Evolutionary conservation across 1,284 basidiomycete species (phyloP).

Genomic region (Cryptococcus wingfieldii): DNA sequence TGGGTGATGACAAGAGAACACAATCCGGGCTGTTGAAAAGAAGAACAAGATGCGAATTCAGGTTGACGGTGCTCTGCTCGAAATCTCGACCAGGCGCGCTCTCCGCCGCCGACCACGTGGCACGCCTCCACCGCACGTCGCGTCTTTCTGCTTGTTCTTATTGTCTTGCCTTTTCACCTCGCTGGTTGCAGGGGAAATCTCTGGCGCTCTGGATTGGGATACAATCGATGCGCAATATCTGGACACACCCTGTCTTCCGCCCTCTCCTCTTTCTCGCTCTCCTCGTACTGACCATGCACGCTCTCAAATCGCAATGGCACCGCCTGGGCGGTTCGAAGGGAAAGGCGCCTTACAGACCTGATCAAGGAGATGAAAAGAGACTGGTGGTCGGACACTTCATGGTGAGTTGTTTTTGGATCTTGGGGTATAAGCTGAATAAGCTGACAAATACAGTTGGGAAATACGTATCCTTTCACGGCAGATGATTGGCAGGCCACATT

Average conservation of each 20-base stretch:
- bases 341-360: not conserved
- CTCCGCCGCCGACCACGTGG: not conserved
- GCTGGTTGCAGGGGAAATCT: too few species aligned
- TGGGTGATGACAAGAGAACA: not conserved
- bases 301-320: constrained; percentile 19
- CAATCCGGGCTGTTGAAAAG: not conserved
- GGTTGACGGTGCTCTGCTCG: not conserved
- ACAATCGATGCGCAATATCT: not conserved
- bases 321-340: not conserved
- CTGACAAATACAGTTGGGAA: constrained; percentile 38
- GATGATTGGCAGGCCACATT: constrained; percentile 43
- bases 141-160: not conserved
- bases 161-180: too few species aligned
- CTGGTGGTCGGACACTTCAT: constrained; percentile 49
- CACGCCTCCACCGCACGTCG: not conserved
- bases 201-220: too few species aligned
- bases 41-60: not conserved
- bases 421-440: not conserved
- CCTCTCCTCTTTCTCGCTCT: constrained; percentile 15
- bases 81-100: not conserved
- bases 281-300: constrained; percentile 18
- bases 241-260: constrained; percentile 20
- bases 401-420: constrained; percentile 23
- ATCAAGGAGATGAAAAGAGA: constrained; percentile 4
- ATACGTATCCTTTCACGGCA: constrained; percentile 44